Base-by-base conservation (phyloP, 257 asterid genomes). In the Solanum rostratum region DNA sequence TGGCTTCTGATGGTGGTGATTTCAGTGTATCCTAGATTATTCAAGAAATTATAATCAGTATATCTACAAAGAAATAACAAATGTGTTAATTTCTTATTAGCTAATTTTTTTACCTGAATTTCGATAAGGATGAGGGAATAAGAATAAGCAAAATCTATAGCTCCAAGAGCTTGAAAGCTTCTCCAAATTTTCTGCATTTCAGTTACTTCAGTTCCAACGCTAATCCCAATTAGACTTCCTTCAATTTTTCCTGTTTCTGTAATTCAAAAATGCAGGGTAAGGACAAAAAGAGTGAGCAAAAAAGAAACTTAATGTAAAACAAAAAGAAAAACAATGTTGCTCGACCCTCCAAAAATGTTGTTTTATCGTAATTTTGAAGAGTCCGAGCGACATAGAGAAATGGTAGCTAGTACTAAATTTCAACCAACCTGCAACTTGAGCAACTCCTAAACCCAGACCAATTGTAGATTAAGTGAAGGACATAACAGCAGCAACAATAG, bases 401-500 rank as follows among this genome's bases (percentile, higher is more conserved):
- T 19, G 49, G 15, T 33, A 66, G n/a, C 45, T 10, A 33, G 15
- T 30, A 66, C 7, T 33, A 59, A 54, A 52, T 5, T 29, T 65
- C 7, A 19, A 60, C 79, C 0, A 78, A 92, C 95, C 94, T 79
- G 90, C 92, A 85, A 93, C 94, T 92, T 88, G 88, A 30, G 87
- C 91, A 27, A 93, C 76, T 16, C 96, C 95, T 33, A 93, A 94
- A 84, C 93, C 96, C 65, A 93, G 84, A 9, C 95, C 96, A 83
- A 92, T 91, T 43, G 92, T 22, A 82, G 97, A 92, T 76, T 93
- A 93, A 63, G 96, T 90, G 60, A 93, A 93, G 41, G 97, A 93
- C 98, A 94, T 94, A 68, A 92, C 55, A 2, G 98, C 94, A 27
- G 98, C 98, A 18, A 94, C 91, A 12, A 94, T 90, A 2, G 98